These are phyloP conservation scores for Fragilariopsis cylindrus DNA, from an alignment of 108 stramenopile species.

Conservation along the genomic window DNA sequence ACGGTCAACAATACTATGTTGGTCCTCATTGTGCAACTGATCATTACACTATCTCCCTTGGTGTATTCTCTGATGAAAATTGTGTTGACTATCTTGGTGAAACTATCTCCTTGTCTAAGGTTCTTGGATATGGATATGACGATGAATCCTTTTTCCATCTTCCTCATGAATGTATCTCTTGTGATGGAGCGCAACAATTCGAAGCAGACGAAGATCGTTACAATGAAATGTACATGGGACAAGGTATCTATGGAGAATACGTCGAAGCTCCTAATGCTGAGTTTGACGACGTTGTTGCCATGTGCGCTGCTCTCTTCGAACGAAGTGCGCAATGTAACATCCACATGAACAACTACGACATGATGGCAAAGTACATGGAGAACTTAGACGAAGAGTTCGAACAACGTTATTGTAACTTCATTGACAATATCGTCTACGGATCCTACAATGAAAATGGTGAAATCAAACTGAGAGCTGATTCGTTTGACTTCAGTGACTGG, in stretches of 20 bases:
- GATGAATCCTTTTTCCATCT: conserved; percentile 35
- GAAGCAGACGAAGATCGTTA: conserved; percentile 26
- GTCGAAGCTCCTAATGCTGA: conserved; percentile 23
- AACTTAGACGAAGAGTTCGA: conserved; percentile 21
- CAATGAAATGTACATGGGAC: conserved; percentile 2
- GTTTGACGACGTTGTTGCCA: conserved; percentile 31
- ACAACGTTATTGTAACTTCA: conserved; percentile 43
- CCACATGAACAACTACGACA: conserved; percentile 31
- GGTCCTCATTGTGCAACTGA: conserved; percentile 71
- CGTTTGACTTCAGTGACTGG: conserved; percentile 35
- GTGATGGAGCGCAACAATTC: conserved; percentile 37
- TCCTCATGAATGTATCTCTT: conserved; percentile 64
- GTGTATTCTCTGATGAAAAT: conserved; percentile 73
- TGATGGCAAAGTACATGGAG: conserved; percentile 33
- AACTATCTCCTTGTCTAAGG: conserved; percentile 27
- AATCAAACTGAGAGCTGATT: conserved; percentile 21
- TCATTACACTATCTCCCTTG: conserved; percentile 65
- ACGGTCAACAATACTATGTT: conserved; percentile 54
- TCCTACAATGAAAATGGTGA: conserved; percentile 50
- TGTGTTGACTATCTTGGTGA: conserved; percentile 65
- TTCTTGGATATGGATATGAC: conserved; percentile 43
- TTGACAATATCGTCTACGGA: conserved; percentile 43
- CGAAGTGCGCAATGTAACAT: conserved; percentile 34
- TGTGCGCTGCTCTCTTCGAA: conserved; percentile 35
- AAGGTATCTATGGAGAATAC: conserved; percentile 31